A percentile compares a stretch with the other conserved stretches of the same genome.
phyloP scores from a whole-genome alignment of 1,139 yeast genomes.

The Hemisphaericaspora xylanilytica region DNA sequence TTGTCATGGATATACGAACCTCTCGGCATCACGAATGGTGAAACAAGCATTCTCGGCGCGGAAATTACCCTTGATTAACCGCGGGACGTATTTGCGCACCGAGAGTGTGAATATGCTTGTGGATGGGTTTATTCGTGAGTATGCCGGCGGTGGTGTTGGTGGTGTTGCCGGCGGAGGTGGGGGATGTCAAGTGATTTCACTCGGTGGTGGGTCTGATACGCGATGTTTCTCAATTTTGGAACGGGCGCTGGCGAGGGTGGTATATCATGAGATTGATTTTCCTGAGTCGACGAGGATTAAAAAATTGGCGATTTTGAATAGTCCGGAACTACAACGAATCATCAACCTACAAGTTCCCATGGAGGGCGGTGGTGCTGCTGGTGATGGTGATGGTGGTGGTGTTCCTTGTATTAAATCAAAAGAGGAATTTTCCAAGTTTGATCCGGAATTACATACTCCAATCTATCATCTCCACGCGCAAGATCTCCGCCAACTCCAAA shows the following conservation, averaged over 20 bases:
- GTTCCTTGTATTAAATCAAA: slow-evolving; percentile 13
- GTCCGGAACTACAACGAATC: slow-evolving; percentile 20
- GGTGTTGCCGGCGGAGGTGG: not conserved
- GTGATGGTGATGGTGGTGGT: too few species aligned
- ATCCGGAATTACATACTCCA: slow-evolving; percentile 37
- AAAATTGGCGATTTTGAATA: slow-evolving; percentile 47
- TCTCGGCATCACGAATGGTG: slow-evolving; percentile 43
- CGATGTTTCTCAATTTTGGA: slow-evolving; percentile 56
- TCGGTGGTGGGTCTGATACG: slow-evolving; percentile 98
- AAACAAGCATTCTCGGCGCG: slow-evolving; percentile 38
- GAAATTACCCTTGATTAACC: slow-evolving; percentile 75
- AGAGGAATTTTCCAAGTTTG: slow-evolving; percentile 24
- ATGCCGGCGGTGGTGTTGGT: not conserved
- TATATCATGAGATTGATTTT: slow-evolving; percentile 77
- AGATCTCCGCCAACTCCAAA: slow-evolving; percentile 65
- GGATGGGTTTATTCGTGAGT: slow-evolving; percentile 16
- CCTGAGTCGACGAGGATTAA: slow-evolving; percentile 61
- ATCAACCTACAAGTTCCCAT: slow-evolving; percentile 12
- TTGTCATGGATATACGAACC: slow-evolving; percentile 39
- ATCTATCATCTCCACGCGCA: slow-evolving; percentile 54
- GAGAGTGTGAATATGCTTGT: slow-evolving; percentile 49
- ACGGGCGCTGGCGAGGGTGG: slow-evolving; percentile 20
- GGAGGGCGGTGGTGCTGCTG: too few species aligned
- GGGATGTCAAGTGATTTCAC: slow-evolving; percentile 63
- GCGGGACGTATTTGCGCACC: slow-evolving; percentile 86